These are phyloP conservation scores for Rhynchospora pubera DNA, from an alignment of 176 grass and related monocot species.

Conservation along the genomic window DNA sequence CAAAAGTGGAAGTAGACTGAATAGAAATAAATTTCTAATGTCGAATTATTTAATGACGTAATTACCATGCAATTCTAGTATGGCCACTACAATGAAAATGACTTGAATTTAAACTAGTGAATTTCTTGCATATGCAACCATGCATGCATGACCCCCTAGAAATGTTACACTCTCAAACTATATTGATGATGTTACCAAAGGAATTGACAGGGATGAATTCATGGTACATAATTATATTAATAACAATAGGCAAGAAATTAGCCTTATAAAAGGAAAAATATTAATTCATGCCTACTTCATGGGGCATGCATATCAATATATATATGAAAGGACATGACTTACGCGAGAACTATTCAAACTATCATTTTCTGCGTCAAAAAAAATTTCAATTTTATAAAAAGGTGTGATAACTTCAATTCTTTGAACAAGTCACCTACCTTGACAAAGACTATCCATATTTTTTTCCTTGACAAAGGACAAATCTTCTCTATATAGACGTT, in stretches of 20 bases:
- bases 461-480: background rate
- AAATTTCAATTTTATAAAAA: background rate
- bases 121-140: background rate
- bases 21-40: background rate
- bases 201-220: background rate
- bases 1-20: background rate
- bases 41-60: background rate
- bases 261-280: background rate
- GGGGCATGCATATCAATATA: background rate
- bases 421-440: constrained; percentile 1
- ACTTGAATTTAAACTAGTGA: background rate
- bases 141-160: background rate
- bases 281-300: background rate
- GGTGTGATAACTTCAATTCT: background rate
- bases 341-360: background rate
- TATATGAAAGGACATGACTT: background rate
- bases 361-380: background rate
- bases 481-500: background rate
- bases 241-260: background rate
- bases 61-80: background rate
- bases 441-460: background rate
- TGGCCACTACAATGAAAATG: background rate
- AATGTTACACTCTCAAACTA: background rate
- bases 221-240: background rate
- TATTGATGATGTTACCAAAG: background rate